Evolutionary conservation across 2,329 filamentous ascomycete genomes (phyloP).

Genomic region (Ascomycota sp.): DNA sequence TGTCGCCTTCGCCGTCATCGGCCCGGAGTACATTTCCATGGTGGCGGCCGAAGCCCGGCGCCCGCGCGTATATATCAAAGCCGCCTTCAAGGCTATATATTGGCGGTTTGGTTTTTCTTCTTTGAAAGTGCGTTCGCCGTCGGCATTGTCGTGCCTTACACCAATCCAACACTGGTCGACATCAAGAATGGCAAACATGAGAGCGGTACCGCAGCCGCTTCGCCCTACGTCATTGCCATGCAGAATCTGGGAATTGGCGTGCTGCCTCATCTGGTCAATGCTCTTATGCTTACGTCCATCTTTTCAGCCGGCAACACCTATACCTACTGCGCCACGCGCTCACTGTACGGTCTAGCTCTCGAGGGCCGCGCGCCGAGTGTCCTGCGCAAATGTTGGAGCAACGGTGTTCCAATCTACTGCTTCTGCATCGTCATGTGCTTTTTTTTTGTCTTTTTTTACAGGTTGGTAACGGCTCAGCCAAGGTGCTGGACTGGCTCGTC

Average conservation of each 20-base stretch:
- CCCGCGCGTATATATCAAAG: conserved; percentile 41
- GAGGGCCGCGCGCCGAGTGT: conserved; percentile 28
- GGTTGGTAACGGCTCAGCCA: conserved; percentile 23
- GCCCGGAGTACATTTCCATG: conserved; percentile 46
- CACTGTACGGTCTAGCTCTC: conserved; percentile 27
- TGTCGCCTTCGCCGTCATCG: conserved; percentile 43
- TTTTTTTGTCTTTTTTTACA: conserved; percentile 31
- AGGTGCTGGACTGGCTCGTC: conserved; percentile 32
- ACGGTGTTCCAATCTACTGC: conserved; percentile 40
- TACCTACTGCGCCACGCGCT: conserved; percentile 28
- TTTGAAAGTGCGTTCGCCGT: conserved; percentile 46
- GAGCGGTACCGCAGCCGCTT: conserved; percentile 36
- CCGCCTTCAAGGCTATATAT: conserved; percentile 54
- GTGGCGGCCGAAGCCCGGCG: conserved; percentile 51
- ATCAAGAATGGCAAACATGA: conserved; percentile 24
- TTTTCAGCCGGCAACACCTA: conserved; percentile 29
- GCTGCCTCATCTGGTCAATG: conserved; percentile 38
- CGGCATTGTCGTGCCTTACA: conserved; percentile 44
- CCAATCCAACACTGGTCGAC: conserved; percentile 31
- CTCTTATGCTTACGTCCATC: conserved; percentile 22
- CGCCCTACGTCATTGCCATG: conserved; percentile 44
- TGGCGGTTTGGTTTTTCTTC: conserved; percentile 54
- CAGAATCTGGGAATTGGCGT: conserved; percentile 28
- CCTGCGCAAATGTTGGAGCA: conserved; percentile 35
- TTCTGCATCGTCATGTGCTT: conserved; percentile 33